Evolutionary conservation across 1,284 basidiomycete species (phyloP).

Genomic region (Cystobasidiaceae sp.): DNA sequence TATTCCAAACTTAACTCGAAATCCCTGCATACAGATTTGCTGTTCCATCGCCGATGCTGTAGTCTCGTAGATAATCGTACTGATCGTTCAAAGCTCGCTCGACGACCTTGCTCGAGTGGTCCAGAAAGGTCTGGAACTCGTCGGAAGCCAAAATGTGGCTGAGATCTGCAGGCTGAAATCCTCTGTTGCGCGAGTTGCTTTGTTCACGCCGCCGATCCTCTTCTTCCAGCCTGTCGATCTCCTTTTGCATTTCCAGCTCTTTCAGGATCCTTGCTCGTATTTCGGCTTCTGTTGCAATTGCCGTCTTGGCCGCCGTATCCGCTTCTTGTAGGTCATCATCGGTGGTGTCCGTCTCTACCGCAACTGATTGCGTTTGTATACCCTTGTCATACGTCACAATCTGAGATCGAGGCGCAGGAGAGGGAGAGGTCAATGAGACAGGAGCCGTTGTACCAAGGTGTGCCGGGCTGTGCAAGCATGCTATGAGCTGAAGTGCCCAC

Average conservation of each 20-base stretch:
- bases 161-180: constrained; percentile 77
- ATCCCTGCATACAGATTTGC: constrained; percentile 45
- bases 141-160: constrained; percentile 72
- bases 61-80: constrained; percentile 96
- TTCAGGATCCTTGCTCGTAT: constrained; percentile 60
- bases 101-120: constrained; percentile 89
- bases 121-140: constrained; percentile 88
- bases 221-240: constrained; percentile 58
- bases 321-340: constrained; percentile 47
- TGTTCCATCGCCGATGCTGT: constrained; percentile 61
- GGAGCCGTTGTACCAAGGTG: background rate
- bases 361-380: constrained; percentile 62
- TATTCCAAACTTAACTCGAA: no score
- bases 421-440: background rate
- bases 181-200: constrained; percentile 74
- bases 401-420: constrained; percentile 7
- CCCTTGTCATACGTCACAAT: constrained; percentile 33
- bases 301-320: constrained; percentile 38
- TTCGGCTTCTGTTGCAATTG: constrained; percentile 61
- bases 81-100: constrained; percentile 92
- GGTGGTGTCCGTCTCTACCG: background rate
- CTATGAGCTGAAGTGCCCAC: background rate
- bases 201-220: constrained; percentile 70
- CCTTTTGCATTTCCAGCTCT: constrained; percentile 52
- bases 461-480: background rate